A percentile compares a stretch with the other conserved stretches of the same genome.
Conservation (phyloP, 2,329 filamentous ascomycete genomes). For the Pseudogymnoascus sp. region DNA sequence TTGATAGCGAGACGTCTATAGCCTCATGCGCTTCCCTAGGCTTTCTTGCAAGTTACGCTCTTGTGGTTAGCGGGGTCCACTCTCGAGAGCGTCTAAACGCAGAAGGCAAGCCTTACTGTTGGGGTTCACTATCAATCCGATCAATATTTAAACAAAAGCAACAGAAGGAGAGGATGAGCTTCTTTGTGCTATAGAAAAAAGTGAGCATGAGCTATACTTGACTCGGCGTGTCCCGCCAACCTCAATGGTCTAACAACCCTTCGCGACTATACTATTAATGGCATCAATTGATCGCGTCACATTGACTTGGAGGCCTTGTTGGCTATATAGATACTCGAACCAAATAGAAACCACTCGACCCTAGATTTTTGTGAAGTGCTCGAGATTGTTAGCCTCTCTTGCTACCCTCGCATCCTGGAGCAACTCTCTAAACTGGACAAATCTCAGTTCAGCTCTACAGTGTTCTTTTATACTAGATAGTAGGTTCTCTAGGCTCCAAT, state of each 20-base stretch:
- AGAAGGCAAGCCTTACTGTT: not conserved
- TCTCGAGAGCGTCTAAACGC: not conserved
- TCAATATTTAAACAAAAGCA: not conserved
- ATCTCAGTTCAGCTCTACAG: not conserved
- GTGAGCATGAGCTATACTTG: not conserved
- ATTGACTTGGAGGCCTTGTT: constrained; percentile 13
- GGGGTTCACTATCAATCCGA: not conserved
- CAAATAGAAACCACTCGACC: constrained; percentile 15
- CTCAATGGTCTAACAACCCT: not conserved
- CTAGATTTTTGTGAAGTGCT: constrained; percentile 15
- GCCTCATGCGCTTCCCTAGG: not conserved
- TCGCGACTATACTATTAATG: constrained; percentile 14
- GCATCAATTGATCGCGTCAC: constrained; percentile 16
- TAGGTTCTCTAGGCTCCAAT: constrained; percentile 20
- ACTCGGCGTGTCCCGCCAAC: not conserved
- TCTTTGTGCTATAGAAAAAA: not conserved
- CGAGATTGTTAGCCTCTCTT: constrained; percentile 15
- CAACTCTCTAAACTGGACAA: constrained; percentile 12
- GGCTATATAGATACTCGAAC: constrained; percentile 16
- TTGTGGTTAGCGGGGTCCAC: not conserved
- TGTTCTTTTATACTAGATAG: constrained; percentile 17
- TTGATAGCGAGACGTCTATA: not conserved
- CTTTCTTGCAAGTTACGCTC: not conserved
- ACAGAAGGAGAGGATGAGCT: too few relatives aligned
- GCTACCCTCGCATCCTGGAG: constrained; percentile 16